These are phyloP conservation scores for Vinca major DNA, from an alignment of 305 asterid genomes.

Conservation along the genomic window DNA sequence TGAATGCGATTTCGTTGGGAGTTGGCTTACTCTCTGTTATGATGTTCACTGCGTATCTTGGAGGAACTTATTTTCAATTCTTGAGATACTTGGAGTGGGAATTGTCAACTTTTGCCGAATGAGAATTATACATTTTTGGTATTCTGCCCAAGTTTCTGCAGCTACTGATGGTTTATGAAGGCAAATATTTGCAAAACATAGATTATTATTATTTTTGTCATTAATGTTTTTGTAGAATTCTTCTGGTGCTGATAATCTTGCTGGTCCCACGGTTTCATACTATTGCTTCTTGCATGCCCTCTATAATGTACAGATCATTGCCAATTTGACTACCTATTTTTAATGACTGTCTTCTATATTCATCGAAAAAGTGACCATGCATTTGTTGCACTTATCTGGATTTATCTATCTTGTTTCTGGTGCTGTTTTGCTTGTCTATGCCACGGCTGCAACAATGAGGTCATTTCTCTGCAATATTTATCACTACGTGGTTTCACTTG, in stretches of 20 bases:
- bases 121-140: too few species aligned
- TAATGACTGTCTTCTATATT: not conserved
- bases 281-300: not conserved
- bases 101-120: not conserved
- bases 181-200: not conserved
- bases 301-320: not conserved
- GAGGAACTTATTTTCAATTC: not conserved
- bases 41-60: not conserved
- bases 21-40: not conserved
- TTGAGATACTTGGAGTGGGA: not conserved
- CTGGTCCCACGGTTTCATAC: not conserved
- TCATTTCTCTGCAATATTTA: not conserved
- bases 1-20: not conserved
- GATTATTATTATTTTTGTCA: not conserved
- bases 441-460: not conserved
- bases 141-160: not conserved
- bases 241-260: not conserved
- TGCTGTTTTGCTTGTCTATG: not conserved
- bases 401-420: not conserved
- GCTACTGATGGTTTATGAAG: not conserved
- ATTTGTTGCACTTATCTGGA: not conserved
- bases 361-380: not conserved
- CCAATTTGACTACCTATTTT: not conserved
- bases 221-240: not conserved
- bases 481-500: not conserved